Conservation (phyloP, 139 green algal species). For the Trebouxia sp. region DNA sequence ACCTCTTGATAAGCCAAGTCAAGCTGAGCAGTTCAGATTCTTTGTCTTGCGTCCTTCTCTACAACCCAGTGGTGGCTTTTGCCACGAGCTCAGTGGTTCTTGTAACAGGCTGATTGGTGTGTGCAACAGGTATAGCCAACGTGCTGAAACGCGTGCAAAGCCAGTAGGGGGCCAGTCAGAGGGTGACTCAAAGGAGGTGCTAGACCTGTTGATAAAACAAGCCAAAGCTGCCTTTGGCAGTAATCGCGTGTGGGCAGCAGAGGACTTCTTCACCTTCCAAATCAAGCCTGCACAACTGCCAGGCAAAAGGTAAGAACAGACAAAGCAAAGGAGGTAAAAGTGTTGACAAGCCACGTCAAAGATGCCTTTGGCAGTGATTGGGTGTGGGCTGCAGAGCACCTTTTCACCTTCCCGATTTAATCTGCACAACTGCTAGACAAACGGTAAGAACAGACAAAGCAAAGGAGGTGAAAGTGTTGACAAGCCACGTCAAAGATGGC, state of each 20-base stretch:
- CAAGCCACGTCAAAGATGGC: neutral
- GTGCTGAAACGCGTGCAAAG: neutral
- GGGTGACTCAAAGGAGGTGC: neutral
- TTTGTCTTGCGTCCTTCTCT: no score
- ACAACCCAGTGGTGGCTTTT: no score
- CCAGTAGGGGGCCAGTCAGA: neutral
- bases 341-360: no score
- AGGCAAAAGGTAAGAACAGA: neutral
- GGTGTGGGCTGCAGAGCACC: no score
- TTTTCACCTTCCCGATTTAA: no score
- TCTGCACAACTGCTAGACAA: no score
- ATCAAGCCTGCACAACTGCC: neutral
- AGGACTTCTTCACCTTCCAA: constrained; percentile 27
- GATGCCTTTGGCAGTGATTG: no score
- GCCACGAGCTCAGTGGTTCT: neutral
- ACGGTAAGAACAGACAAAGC: no score
- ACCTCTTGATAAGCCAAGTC: no score
- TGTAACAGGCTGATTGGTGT: neutral
- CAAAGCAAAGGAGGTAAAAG: no score
- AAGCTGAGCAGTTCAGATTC: no score
- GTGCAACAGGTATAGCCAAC: neutral
- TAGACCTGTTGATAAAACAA: constrained; percentile 7
- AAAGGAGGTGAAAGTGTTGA: no score
- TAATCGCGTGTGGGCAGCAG: neutral
- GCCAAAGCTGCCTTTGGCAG: constrained; percentile 21